phyloP scores from a whole-genome alignment of 345 rosid species.

The Lumnitzera littorea region DNA sequence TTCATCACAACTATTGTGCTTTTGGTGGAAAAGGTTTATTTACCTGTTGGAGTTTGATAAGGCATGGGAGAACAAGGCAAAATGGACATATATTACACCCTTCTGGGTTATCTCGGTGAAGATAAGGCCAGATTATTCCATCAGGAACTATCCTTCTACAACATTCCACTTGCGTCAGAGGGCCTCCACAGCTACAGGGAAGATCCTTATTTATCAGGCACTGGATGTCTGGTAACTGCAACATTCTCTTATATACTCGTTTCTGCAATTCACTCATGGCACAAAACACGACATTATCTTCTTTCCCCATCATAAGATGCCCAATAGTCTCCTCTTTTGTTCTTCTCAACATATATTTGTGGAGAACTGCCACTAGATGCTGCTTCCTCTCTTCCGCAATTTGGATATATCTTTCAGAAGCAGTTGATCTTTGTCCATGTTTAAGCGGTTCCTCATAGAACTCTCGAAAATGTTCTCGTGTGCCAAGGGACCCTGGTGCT shows the following conservation, averaged over 20 bases:
- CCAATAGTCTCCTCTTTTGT: slow-evolving; percentile 97
- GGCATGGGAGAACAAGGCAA: slow-evolving; percentile 93
- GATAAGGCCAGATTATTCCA: slow-evolving; percentile 83
- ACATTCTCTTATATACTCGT: slow-evolving; percentile 70
- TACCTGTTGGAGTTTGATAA: slow-evolving; percentile 82
- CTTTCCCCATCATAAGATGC: slow-evolving; percentile 96
- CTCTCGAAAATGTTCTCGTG: slow-evolving; percentile 82
- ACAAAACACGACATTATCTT: slow-evolving; percentile 92
- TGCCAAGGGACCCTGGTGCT: slow-evolving; percentile 76
- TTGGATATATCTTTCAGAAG: slow-evolving; percentile 68
- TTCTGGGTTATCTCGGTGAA: slow-evolving; percentile 72
- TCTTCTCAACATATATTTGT: slow-evolving; percentile 80
- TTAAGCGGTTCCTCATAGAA: slow-evolving; percentile 83
- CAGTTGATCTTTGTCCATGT: slow-evolving; percentile 84
- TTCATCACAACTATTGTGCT: not conserved
- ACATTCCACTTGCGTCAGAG: slow-evolving; percentile 81
- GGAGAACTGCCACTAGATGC: slow-evolving; percentile 60
- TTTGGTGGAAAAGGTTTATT: not conserved
- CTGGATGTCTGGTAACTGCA: slow-evolving; percentile 76
- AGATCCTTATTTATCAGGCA: slow-evolving; percentile 87
- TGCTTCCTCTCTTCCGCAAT: slow-evolving; percentile 78
- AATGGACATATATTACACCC: slow-evolving; percentile 98
- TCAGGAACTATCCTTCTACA: slow-evolving; percentile 82
- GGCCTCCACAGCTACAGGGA: slow-evolving; percentile 88
- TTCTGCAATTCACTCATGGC: slow-evolving; percentile 88